Evolutionary conservation across 2,329 filamentous ascomycete genomes (phyloP).

Genomic region (Clarireedia homoeocarpa): DNA sequence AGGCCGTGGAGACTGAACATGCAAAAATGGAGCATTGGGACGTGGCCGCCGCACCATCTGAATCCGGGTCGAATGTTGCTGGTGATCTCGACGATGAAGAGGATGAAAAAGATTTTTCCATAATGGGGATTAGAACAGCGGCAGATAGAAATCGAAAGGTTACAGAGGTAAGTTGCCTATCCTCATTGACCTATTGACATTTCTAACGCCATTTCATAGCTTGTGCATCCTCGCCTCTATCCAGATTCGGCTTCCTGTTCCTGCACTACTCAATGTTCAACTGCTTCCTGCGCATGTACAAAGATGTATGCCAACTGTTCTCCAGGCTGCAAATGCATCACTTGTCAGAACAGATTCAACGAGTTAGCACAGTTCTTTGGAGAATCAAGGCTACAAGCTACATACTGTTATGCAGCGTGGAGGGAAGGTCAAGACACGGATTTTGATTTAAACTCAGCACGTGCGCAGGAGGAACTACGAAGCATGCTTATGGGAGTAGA

Average conservation of each 20-base stretch:
- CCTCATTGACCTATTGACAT: too few relatives aligned
- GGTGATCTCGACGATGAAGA: neutral
- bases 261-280: neutral
- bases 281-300: neutral
- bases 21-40: conserved; percentile 3
- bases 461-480: neutral
- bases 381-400: neutral
- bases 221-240: neutral
- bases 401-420: neutral
- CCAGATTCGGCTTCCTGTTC: neutral
- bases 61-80: neutral
- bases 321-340: neutral
- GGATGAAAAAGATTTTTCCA: neutral
- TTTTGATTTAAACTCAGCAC: too few relatives aligned
- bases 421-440: too few relatives aligned
- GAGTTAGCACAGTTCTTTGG: conserved; percentile 1
- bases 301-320: neutral
- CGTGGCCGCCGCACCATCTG: neutral
- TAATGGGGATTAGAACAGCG: neutral
- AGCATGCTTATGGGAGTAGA: conserved; percentile 4
- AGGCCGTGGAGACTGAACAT: conserved; percentile 2
- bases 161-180: conserved; percentile 1
- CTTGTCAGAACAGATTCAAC: conserved; percentile 2
- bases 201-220: neutral
- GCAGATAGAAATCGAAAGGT: conserved; percentile 1